phyloP scores from a whole-genome alignment of 1,284 basidiomycete species.

The Microbotryomycetes sp. region DNA sequence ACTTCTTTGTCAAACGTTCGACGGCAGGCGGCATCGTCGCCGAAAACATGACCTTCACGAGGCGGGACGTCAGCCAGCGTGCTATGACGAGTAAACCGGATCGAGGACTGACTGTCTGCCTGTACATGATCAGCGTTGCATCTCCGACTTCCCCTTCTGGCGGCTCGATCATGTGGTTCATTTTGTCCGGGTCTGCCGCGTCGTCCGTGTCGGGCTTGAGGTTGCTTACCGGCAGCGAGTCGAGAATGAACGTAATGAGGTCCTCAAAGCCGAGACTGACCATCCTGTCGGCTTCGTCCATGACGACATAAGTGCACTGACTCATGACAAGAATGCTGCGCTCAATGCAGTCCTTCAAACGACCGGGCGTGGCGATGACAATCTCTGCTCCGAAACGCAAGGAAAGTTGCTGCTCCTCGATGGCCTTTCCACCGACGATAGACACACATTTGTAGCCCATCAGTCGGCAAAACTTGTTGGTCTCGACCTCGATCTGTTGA shows the following conservation, averaged over 20 bases:
- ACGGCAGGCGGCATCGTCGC: slow-evolving; percentile 98
- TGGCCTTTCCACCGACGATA: slow-evolving; percentile 86
- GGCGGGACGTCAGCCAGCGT: not conserved
- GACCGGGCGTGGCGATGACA: slow-evolving; percentile 95
- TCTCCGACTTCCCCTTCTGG: slow-evolving; percentile 35
- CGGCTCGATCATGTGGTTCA: slow-evolving; percentile 30
- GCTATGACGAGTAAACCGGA: too few species aligned
- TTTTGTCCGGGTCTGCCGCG: slow-evolving; percentile 38
- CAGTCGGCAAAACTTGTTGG: slow-evolving; percentile 78
- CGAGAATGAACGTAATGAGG: slow-evolving; percentile 89
- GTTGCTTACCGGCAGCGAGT: slow-evolving; percentile 76
- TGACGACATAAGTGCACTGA: slow-evolving; percentile 95
- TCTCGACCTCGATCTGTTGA: slow-evolving; percentile 91
- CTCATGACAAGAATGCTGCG: slow-evolving; percentile 88
- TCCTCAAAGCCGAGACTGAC: slow-evolving; percentile 94
- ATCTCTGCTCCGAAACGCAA: slow-evolving; percentile 93
- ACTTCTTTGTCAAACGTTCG: slow-evolving; percentile 87
- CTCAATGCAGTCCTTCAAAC: slow-evolving; percentile 94
- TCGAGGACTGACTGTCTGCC: slow-evolving; percentile 38
- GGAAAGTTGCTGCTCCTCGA: slow-evolving; percentile 96
- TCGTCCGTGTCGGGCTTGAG: slow-evolving; percentile 64
- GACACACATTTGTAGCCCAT: slow-evolving; percentile 89
- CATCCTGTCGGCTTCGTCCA: slow-evolving; percentile 99
- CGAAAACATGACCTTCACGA: slow-evolving; percentile 59
- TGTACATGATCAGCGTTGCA: slow-evolving; percentile 34